Percentiles rank a stretch among this genome's conserved stretches.
Evolutionary conservation across 345 rosid species (phyloP).

Genomic region (Crucihimalaya himalaica): DNA sequence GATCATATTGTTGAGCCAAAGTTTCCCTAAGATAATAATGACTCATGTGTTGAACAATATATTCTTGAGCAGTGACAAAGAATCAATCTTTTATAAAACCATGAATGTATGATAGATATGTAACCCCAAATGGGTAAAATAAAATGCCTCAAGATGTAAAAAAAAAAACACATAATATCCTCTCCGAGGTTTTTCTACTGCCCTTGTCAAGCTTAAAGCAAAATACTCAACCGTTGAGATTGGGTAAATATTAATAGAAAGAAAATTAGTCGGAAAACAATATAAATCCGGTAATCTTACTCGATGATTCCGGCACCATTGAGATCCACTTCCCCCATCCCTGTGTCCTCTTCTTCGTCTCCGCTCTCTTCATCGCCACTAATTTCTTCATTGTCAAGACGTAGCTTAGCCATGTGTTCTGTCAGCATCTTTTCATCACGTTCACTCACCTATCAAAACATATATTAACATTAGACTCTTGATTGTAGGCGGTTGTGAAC

Average conservation of each 20-base stretch:
- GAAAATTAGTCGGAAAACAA: constrained; percentile 10
- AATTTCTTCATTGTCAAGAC: constrained; percentile 77
- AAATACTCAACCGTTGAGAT: constrained; percentile 11
- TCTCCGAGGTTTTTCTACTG: constrained; percentile 17
- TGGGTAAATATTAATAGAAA: neutral
- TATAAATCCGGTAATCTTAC: constrained; percentile 36
- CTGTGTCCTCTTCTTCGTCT: constrained; percentile 89
- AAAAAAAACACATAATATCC: constrained; percentile 13
- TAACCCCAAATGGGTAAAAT: constrained; percentile 14
- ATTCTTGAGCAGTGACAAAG: constrained; percentile 8
- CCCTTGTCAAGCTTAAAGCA: constrained; percentile 11
- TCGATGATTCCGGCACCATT: constrained; percentile 65
- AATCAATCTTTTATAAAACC: constrained; percentile 16
- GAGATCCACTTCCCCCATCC: constrained; percentile 86
- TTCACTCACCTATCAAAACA: constrained; percentile 80
- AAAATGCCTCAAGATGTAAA: neutral
- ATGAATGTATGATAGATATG: constrained; percentile 32
- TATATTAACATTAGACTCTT: constrained; percentile 2
- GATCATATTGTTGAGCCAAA: neutral
- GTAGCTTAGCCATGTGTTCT: constrained; percentile 93
- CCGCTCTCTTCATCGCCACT: constrained; percentile 96
- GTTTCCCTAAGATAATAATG: neutral
- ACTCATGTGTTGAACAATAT: neutral
- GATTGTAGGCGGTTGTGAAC: neutral
- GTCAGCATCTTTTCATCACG: constrained; percentile 91